A percentile compares a stretch with the other conserved stretches of the same genome.
Conservation (phyloP, 352 stramenopile genomes). For the Pythium graminicola region DNA sequence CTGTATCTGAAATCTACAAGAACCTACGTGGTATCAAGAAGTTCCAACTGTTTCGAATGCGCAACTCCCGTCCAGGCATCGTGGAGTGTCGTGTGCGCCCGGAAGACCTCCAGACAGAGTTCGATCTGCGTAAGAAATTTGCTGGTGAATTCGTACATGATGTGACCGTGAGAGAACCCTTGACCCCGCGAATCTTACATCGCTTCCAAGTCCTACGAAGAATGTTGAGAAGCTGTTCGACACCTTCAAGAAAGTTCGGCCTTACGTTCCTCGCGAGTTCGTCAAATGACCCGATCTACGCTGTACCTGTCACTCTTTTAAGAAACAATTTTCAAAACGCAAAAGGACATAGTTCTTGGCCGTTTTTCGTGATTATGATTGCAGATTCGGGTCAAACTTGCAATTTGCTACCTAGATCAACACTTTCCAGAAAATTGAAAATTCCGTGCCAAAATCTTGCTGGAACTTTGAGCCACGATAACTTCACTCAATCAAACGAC, state of each 20-base stretch:
- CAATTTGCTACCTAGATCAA: background rate
- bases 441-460: background rate
- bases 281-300: background rate
- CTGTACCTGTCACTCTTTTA: background rate
- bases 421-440: background rate
- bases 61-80: background rate
- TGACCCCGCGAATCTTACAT: background rate
- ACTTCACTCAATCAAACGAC: background rate
- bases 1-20: constrained; percentile 2
- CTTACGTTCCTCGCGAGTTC: background rate
- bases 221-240: background rate
- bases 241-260: background rate
- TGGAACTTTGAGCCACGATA: background rate
- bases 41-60: constrained; percentile 7
- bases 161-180: background rate
- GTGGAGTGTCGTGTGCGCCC: background rate
- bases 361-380: background rate
- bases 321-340: background rate
- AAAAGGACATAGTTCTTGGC: background rate
- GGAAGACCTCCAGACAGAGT: background rate
- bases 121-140: background rate
- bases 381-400: background rate
- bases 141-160: background rate
- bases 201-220: background rate
- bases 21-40: background rate